Conservation (phyloP, 2,329 filamentous ascomycete genomes). For the Sphaerostilbella broomeana region DNA sequence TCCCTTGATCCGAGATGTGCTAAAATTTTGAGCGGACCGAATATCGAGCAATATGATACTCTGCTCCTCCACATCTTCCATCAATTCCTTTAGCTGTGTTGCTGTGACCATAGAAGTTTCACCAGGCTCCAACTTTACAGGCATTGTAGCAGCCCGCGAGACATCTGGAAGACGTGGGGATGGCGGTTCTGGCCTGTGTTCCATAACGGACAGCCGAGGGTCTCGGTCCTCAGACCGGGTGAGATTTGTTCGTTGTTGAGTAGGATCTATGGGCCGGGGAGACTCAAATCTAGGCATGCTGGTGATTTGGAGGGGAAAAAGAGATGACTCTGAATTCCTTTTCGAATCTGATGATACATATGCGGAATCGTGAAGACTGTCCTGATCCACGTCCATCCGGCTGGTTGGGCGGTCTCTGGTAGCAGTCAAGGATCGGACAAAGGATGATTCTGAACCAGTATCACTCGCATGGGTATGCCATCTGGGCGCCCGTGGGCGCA, state of each 20-base stretch:
- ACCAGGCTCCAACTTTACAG: constrained; percentile 40
- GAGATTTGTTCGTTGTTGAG: constrained; percentile 23
- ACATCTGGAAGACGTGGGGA: constrained; percentile 20
- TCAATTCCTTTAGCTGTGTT: constrained; percentile 48
- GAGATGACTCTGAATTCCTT: constrained; percentile 43
- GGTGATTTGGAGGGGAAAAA: constrained; percentile 35
- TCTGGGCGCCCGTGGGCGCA: constrained; percentile 38
- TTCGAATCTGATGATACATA: constrained; percentile 50
- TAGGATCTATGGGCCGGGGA: constrained; percentile 26
- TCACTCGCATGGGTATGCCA: constrained; percentile 45
- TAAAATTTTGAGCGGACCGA: constrained; percentile 77
- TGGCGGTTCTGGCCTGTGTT: constrained; percentile 39
- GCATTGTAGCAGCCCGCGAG: constrained; percentile 45
- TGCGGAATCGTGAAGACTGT: constrained; percentile 45
- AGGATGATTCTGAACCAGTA: constrained; percentile 30
- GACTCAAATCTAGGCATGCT: constrained; percentile 38
- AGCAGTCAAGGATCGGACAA: constrained; percentile 19
- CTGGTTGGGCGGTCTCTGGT: constrained; percentile 18
- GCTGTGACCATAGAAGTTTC: constrained; percentile 47
- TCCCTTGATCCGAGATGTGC: constrained; percentile 65
- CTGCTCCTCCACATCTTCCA: constrained; percentile 36
- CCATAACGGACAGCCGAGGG: constrained; percentile 48
- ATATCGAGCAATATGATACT: constrained; percentile 72
- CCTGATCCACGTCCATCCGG: constrained; percentile 40
- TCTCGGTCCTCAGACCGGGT: constrained; percentile 45